These are phyloP conservation scores for Baudoinia panamericana DNA, from an alignment of 495 filamentous ascomycete species.

Conservation along the genomic window DNA sequence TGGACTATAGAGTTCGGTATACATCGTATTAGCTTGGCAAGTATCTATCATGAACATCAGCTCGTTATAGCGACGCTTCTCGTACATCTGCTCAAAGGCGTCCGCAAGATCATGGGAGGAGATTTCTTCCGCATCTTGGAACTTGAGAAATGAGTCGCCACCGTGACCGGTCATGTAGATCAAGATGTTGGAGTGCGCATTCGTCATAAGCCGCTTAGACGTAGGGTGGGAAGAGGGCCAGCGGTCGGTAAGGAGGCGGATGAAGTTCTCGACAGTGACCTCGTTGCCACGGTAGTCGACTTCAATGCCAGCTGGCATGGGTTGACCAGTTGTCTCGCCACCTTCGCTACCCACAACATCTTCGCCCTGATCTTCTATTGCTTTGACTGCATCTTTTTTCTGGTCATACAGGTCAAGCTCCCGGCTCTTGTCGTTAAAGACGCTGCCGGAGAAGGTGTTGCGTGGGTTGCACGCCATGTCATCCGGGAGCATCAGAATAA, in stretches of 20 bases:
- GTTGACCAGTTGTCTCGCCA: neutral
- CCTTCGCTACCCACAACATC: neutral
- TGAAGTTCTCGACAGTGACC: constrained; percentile 98
- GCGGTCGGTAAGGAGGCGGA: constrained; percentile 84
- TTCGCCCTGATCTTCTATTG: neutral
- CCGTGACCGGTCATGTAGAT: constrained; percentile 99
- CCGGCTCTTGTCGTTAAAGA: constrained; percentile 95
- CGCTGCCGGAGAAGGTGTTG: constrained; percentile 92
- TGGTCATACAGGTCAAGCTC: constrained; percentile 93
- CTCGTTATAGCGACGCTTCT: constrained; percentile 93
- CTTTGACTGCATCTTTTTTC: neutral
- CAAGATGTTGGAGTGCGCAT: constrained; percentile 87
- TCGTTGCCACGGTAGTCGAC: constrained; percentile 97
- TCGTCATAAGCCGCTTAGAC: constrained; percentile 81
- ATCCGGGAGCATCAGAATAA: constrained; percentile 98
- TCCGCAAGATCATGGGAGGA: constrained; percentile 91
- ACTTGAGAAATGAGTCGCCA: constrained; percentile 97
- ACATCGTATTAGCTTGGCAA: constrained; percentile 98
- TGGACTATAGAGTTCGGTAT: constrained; percentile 89
- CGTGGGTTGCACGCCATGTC: constrained; percentile 99
- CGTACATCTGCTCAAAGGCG: constrained; percentile 99
- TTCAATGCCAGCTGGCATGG: constrained; percentile 49
- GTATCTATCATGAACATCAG: constrained; percentile 99
- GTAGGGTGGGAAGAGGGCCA: constrained; percentile 85
- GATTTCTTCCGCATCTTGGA: constrained; percentile 96